phyloP scores from a whole-genome alignment of 1,284 basidiomycete species.

The Apiotrichum sp. region DNA sequence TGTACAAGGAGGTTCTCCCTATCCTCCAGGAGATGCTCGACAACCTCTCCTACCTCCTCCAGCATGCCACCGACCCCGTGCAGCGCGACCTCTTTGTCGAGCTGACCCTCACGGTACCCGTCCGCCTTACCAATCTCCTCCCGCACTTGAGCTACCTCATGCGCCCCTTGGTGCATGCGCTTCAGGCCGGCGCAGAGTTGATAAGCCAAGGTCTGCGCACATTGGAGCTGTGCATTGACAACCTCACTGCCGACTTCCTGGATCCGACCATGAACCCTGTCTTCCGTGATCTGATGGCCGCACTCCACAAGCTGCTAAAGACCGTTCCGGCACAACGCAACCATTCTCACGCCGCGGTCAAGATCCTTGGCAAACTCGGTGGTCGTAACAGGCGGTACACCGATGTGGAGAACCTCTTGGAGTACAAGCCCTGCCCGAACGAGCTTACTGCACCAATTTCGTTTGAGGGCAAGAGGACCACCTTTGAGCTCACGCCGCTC shows the following conservation, averaged over 20 bases:
- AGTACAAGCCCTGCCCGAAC: slow-evolving; percentile 64
- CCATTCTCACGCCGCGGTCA: slow-evolving; percentile 90
- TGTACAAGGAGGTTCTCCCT: slow-evolving; percentile 96
- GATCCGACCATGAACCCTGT: slow-evolving; percentile 94
- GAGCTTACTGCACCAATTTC: slow-evolving; percentile 64
- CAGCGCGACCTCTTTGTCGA: slow-evolving; percentile 91
- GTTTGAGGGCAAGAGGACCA: slow-evolving; percentile 65
- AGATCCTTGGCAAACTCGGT: slow-evolving; percentile 94
- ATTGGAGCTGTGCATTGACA: slow-evolving; percentile 98
- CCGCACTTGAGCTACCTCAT: slow-evolving; percentile 95
- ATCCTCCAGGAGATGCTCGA: slow-evolving; percentile 96
- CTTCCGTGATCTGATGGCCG: slow-evolving; percentile 88
- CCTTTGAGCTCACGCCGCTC: slow-evolving; percentile 65
- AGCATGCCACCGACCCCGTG: slow-evolving; percentile 63
- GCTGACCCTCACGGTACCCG: slow-evolving; percentile 92
- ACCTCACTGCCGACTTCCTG: slow-evolving; percentile 95
- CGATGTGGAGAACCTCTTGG: slow-evolving; percentile 70
- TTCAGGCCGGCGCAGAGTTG: slow-evolving; percentile 81
- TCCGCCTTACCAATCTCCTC: slow-evolving; percentile 89
- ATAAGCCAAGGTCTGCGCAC: slow-evolving; percentile 95
- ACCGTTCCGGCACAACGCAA: slow-evolving; percentile 86
- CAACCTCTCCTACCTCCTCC: slow-evolving; percentile 83
- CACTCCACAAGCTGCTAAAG: slow-evolving; percentile 81
- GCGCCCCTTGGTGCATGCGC: slow-evolving; percentile 89
- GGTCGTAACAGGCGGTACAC: slow-evolving; percentile 87